Base-by-base conservation (phyloP, 73 alveolate species). In the Tetrahymena elliotti region DNA sequence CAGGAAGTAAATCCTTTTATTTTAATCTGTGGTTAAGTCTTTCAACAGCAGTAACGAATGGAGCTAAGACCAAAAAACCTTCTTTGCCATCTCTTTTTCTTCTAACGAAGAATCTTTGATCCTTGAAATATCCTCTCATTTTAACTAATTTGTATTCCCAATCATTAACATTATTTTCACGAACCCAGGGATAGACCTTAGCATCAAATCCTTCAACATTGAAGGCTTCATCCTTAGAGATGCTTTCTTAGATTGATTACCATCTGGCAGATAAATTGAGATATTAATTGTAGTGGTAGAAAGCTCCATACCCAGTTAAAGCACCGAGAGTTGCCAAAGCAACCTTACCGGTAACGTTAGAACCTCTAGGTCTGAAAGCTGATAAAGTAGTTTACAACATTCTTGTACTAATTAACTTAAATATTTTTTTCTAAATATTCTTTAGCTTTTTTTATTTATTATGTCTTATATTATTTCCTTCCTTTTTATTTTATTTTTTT, bases 11-110 rank as follows among this genome's bases (percentile, higher is more conserved):
- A 68, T 68, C 88, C 88, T 68, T 68, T 68, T 68, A 31, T 68
- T 68, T 68, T 27, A 68, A 31, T 68, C 88, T 68, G 88, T 68
- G 52, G 84, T 83, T 47, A 84, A 38, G 33, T 84, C 52, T 68
- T 84, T 52, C 68, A 15, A 94, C 39, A 68, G 96, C 94, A 37
- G 96, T 94, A 15, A 94, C 94, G 82, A 94, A 94, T 7, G 96
- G 96, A 4, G 96, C 96, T 37, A 94, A 84, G 41, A 94, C 96
- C 83, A 94, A 84, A 52, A 38, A 94, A 84, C 96, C 96, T 84
- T 94, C 96, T 68, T 94, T 94, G 6, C 96, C 96, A 52, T 94
- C 96, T 94, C 96, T 94, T 94, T 94, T 84, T 94, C 96, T 94
- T 41, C 96, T 94, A 15, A 94, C 96, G 53, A 94, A 94, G 83